Percentiles rank a stretch among this genome's conserved stretches.
Evolutionary conservation across 2,329 filamentous ascomycete species (phyloP).

Genomic region (Colletotrichum gloeosporioides): DNA sequence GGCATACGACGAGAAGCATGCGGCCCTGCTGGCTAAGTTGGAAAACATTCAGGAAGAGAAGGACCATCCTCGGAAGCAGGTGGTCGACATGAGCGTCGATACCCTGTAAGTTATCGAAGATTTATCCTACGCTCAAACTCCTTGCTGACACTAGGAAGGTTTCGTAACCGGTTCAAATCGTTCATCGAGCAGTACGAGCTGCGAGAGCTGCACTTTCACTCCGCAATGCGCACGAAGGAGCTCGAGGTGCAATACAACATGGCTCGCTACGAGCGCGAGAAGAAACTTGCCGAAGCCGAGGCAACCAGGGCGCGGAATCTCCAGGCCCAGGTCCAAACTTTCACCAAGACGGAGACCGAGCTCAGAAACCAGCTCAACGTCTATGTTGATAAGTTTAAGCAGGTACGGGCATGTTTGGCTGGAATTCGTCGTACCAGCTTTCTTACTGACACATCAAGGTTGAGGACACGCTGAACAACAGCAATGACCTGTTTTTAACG

Average conservation of each 20-base stretch:
- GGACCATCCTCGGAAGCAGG: slow-evolving; percentile 80
- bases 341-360: slow-evolving; percentile 95
- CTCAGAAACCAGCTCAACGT: slow-evolving; percentile 95
- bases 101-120: not conserved
- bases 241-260: slow-evolving; percentile 93
- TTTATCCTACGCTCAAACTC: not conserved
- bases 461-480: slow-evolving; percentile 97
- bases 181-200: slow-evolving; percentile 97
- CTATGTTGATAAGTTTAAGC: slow-evolving; percentile 99
- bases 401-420: slow-evolving; percentile 65
- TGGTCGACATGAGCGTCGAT: slow-evolving; percentile 86
- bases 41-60: slow-evolving; percentile 89
- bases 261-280: slow-evolving; percentile 87
- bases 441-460: slow-evolving; percentile 64
- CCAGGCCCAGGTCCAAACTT: slow-evolving; percentile 90
- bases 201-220: slow-evolving; percentile 92
- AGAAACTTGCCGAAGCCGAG: slow-evolving; percentile 86
- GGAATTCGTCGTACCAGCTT: not conserved
- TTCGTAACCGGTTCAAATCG: slow-evolving; percentile 88
- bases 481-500: slow-evolving; percentile 94
- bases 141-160: slow-evolving; percentile 59
- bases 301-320: slow-evolving; percentile 80
- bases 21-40: slow-evolving; percentile 80
- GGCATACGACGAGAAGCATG: slow-evolving; percentile 85
- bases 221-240: slow-evolving; percentile 90